These are phyloP conservation scores for Betula pendula DNA, from an alignment of 306 rosid species.

Conservation along the genomic window DNA sequence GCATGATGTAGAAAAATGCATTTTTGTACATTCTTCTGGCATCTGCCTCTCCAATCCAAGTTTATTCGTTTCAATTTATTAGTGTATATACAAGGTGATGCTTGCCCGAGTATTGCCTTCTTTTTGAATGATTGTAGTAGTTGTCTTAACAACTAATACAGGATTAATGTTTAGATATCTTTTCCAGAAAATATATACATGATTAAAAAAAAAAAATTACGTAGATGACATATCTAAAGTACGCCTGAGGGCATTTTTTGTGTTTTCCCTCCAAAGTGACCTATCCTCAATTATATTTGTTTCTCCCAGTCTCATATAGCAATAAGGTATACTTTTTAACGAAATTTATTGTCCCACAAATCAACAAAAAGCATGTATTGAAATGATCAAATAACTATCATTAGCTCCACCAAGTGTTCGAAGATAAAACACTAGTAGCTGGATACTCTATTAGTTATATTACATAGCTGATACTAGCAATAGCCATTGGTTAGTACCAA, in stretches of 20 bases:
- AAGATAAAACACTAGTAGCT: neutral
- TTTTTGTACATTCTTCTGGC: neutral
- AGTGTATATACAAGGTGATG: neutral
- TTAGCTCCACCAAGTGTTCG: neutral
- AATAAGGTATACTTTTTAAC: no score
- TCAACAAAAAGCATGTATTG: neutral
- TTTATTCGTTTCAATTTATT: neutral
- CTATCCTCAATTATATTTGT: no score
- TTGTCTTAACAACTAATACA: neutral
- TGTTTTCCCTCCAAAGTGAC: no score
- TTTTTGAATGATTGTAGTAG: neutral
- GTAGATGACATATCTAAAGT: no score
- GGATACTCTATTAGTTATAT: neutral
- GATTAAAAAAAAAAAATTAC: no score
- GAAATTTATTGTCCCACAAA: no score
- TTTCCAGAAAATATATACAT: neutral
- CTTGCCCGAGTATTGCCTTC: neutral
- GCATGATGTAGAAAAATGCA: neutral
- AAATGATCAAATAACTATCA: neutral
- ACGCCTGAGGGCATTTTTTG: no score
- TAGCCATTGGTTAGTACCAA: conserved; percentile 7
- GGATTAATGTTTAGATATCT: neutral
- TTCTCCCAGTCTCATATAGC: no score
- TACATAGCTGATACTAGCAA: no score
- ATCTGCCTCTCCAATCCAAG: neutral